Percentiles rank a stretch among this genome's conserved stretches.
Conservation (phyloP, 1,139 yeast genomes). For the Sugiyamaella castrensis region DNA sequence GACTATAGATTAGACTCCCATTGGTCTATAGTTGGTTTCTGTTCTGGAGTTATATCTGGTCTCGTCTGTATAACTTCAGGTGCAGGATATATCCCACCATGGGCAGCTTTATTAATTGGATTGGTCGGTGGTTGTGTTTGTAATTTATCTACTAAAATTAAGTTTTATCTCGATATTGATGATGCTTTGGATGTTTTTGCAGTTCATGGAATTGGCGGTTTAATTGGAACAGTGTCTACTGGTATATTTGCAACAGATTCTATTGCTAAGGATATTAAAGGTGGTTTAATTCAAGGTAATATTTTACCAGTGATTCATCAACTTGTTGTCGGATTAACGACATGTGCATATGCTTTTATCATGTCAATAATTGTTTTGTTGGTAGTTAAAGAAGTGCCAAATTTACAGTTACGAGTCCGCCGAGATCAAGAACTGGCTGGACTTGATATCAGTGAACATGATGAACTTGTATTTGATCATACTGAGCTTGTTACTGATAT, state of each 20-base stretch:
- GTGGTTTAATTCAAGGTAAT: conserved; percentile 51
- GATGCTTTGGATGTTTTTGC: conserved; percentile 41
- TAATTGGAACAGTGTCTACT: conserved; percentile 37
- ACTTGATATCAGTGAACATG: conserved; percentile 51
- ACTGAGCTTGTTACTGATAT: conserved; percentile 11
- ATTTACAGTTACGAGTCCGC: conserved; percentile 48
- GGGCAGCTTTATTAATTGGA: conserved; percentile 40
- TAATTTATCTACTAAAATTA: conserved; percentile 39
- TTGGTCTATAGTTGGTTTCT: conserved; percentile 40
- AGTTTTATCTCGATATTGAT: conserved; percentile 37
- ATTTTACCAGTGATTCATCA: conserved; percentile 52
- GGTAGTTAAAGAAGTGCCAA: conserved; percentile 47
- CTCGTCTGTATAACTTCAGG: conserved; percentile 42
- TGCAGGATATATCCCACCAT: conserved; percentile 40
- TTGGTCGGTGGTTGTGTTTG: conserved; percentile 36
- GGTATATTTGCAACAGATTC: conserved; percentile 34
- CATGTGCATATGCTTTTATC: conserved; percentile 44
- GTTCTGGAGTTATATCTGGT: conserved; percentile 43
- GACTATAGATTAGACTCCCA: conserved; percentile 33
- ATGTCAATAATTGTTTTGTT: conserved; percentile 43
- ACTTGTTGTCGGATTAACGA: conserved; percentile 45
- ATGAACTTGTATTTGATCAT: conserved; percentile 51
- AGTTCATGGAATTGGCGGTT: conserved; percentile 39
- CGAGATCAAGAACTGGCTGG: conserved; percentile 46
- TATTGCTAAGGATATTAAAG: conserved; percentile 29